Evolutionary conservation across 805 yeast genomes (phyloP).

Genomic region (Ogataea paradorogensis): DNA sequence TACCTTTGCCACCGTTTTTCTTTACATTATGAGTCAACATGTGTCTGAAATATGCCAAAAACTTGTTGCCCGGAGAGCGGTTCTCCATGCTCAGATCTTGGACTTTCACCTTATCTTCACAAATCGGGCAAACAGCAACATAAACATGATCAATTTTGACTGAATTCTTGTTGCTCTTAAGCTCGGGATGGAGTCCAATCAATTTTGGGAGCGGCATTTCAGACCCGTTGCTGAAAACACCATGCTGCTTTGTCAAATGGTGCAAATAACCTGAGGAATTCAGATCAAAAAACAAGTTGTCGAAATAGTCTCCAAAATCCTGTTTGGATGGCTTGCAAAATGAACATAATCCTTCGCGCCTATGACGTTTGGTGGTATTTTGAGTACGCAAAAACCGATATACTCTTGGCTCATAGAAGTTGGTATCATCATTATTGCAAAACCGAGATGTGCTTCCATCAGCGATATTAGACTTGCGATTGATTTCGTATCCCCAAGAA

Average conservation of each 20-base stretch:
- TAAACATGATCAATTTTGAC: constrained; percentile 15
- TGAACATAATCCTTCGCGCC: constrained; percentile 24
- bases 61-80: constrained; percentile 13
- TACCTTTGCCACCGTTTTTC: constrained; percentile 12
- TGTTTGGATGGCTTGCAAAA: constrained; percentile 18
- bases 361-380: constrained; percentile 11
- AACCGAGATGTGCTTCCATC: constrained; percentile 3
- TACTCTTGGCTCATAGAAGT: constrained; percentile 19
- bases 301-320: constrained; percentile 10
- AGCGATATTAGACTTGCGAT: constrained; percentile 10
- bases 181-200: constrained; percentile 18
- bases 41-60: constrained; percentile 18
- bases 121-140: constrained; percentile 16
- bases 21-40: constrained; percentile 19
- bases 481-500: constrained; percentile 12
- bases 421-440: constrained; percentile 6
- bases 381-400: constrained; percentile 14
- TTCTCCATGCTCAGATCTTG: constrained; percentile 12
- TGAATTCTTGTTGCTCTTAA: constrained; percentile 12
- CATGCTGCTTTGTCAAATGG: constrained; percentile 28
- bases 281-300: constrained; percentile 20
- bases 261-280: constrained; percentile 27
- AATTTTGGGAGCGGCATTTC: constrained; percentile 19
- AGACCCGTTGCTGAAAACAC: constrained; percentile 25
- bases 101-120: constrained; percentile 14